phyloP scores from a whole-genome alignment of 164 flowering plant species.

The Litsea cubeba region DNA sequence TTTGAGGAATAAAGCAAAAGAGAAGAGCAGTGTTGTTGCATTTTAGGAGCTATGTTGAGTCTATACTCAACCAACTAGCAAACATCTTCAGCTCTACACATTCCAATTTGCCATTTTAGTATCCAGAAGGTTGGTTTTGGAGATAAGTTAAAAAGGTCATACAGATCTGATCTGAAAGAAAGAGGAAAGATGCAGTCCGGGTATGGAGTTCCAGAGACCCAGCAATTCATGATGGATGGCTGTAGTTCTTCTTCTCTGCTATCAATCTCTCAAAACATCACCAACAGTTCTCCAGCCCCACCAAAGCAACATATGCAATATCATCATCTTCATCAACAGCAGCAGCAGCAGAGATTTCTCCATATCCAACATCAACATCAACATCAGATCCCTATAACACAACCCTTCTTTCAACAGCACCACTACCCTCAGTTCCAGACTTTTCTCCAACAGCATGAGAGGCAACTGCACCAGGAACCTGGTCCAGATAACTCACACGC shows the following conservation, averaged over 20 bases:
- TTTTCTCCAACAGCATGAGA: slow-evolving; percentile 8
- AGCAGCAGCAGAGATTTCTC: slow-evolving; percentile 7
- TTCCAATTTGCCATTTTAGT: background rate
- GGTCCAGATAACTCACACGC: slow-evolving; percentile 3
- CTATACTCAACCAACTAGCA: background rate
- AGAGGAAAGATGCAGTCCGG: slow-evolving; percentile 25
- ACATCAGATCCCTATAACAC: slow-evolving; percentile 14
- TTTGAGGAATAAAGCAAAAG: background rate
- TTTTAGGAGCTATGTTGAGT: background rate
- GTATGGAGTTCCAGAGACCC: slow-evolving; percentile 18
- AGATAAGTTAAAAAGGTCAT: background rate
- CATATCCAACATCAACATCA: background rate
- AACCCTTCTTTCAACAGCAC: slow-evolving; percentile 22
- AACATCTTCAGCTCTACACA: background rate
- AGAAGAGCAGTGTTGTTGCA: background rate
- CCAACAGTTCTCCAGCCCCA: background rate
- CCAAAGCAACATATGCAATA: background rate
- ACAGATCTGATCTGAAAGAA: background rate
- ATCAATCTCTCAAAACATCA: slow-evolving; percentile 12
- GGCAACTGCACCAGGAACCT: slow-evolving; percentile 12
- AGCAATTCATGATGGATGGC: slow-evolving; percentile 22
- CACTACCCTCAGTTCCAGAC: slow-evolving; percentile 17
- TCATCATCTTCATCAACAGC: slow-evolving; percentile 9
- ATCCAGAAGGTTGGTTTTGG: background rate
- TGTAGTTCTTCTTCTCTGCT: slow-evolving; percentile 17